Conservation (phyloP, 768 basidiomycete species). For the Suillus subluteus region DNA sequence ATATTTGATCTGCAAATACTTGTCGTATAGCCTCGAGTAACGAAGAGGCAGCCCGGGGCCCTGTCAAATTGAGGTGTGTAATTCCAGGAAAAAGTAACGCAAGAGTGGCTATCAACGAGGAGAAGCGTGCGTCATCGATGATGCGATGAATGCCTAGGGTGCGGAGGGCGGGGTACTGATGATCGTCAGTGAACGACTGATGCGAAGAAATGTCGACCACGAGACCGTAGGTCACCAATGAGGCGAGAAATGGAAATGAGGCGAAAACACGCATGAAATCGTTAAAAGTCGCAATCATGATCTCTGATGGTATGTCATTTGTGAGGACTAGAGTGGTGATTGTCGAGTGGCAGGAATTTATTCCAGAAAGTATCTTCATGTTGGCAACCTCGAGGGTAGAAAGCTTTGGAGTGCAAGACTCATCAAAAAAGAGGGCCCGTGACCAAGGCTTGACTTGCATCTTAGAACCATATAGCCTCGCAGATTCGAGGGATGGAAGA, state of each 20-base stretch:
- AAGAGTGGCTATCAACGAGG: background rate
- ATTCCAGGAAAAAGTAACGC: background rate
- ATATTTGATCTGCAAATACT: background rate
- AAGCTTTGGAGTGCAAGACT: background rate
- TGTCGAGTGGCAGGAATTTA: background rate
- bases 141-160: background rate
- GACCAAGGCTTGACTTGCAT: background rate
- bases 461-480: background rate
- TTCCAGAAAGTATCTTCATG: background rate
- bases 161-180: background rate
- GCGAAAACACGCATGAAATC: background rate
- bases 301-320: background rate
- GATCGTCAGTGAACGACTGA: background rate
- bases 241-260: background rate
- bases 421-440: background rate
- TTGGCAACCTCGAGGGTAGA: background rate
- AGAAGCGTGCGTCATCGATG: background rate
- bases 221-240: background rate
- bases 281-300: background rate
- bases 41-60: background rate
- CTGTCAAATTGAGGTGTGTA: slow-evolving; percentile 1
- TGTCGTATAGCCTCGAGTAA: background rate
- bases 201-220: background rate
- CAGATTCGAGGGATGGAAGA: background rate
- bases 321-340: background rate